Conservation (phyloP, 495 filamentous ascomycete species). For the Penicillium chermesinum region DNA sequence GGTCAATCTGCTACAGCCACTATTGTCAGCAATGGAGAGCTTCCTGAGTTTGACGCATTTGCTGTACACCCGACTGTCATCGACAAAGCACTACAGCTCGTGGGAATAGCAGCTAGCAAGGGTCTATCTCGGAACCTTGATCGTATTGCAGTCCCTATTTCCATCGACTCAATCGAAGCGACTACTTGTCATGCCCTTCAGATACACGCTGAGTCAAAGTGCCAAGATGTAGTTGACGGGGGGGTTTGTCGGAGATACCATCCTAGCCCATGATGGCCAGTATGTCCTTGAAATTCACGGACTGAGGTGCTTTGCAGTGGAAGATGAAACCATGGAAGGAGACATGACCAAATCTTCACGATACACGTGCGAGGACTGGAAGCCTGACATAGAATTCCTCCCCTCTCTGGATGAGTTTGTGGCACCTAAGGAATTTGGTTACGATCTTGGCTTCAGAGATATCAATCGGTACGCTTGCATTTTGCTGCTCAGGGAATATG, state of each 20-base stretch:
- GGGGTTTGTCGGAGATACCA: neutral
- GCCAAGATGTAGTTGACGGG: neutral
- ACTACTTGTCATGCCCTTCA: neutral
- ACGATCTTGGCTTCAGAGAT: too few relatives aligned
- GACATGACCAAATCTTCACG: neutral
- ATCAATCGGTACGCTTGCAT: too few relatives aligned
- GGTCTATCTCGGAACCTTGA: neutral
- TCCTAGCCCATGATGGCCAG: neutral
- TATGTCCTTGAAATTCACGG: neutral
- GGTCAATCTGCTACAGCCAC: neutral
- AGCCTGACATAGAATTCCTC: neutral
- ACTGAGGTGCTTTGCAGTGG: neutral
- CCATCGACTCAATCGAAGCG: neutral
- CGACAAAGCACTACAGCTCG: slow-evolving; percentile 17
- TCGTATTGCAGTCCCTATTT: neutral
- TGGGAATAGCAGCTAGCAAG: neutral
- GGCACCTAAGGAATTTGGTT: too few relatives aligned
- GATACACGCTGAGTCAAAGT: neutral
- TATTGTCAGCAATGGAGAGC: slow-evolving; percentile 17
- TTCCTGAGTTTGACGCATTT: slow-evolving; percentile 10
- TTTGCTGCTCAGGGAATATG: too few relatives aligned
- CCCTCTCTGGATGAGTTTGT: neutral
- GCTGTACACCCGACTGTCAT: slow-evolving; percentile 39
- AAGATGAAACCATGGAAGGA: neutral
- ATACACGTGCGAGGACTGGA: neutral